Conservation (phyloP, 2,329 filamentous ascomycete genomes). For the Lasiodiplodia sp. region DNA sequence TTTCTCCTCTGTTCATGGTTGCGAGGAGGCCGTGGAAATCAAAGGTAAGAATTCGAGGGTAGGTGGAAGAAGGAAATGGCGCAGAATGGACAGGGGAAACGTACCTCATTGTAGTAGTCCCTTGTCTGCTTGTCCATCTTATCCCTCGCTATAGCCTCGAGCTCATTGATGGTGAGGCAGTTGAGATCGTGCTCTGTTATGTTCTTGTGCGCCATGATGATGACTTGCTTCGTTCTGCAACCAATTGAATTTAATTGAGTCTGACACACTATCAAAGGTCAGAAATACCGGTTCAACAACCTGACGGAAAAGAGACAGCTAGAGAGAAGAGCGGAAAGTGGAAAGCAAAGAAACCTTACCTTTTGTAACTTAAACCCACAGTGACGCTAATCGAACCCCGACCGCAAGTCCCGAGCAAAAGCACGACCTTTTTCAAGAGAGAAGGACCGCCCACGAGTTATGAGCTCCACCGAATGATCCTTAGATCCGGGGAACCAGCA, state of each 20-base stretch:
- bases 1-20: background rate
- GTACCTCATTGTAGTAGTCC: conserved; percentile 28
- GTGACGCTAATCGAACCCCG: background rate
- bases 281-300: background rate
- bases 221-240: background rate
- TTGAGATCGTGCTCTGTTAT: conserved; percentile 34
- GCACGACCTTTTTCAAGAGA: background rate
- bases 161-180: conserved; percentile 40
- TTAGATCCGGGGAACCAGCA: background rate
- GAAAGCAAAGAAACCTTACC: background rate
- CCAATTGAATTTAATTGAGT: background rate
- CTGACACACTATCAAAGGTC: background rate
- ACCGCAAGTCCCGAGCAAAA: background rate
- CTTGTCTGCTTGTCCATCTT: conserved; percentile 41
- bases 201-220: background rate
- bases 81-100: background rate
- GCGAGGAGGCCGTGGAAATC: background rate
- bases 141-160: conserved; percentile 38
- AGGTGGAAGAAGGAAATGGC: background rate
- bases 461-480: background rate
- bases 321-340: background rate
- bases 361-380: background rate
- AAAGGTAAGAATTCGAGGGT: background rate
- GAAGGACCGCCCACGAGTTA: background rate
- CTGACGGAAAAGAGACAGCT: background rate